Base-by-base conservation (phyloP, 1,284 basidiomycete species). In the Cystobasidiaceae sp. region DNA sequence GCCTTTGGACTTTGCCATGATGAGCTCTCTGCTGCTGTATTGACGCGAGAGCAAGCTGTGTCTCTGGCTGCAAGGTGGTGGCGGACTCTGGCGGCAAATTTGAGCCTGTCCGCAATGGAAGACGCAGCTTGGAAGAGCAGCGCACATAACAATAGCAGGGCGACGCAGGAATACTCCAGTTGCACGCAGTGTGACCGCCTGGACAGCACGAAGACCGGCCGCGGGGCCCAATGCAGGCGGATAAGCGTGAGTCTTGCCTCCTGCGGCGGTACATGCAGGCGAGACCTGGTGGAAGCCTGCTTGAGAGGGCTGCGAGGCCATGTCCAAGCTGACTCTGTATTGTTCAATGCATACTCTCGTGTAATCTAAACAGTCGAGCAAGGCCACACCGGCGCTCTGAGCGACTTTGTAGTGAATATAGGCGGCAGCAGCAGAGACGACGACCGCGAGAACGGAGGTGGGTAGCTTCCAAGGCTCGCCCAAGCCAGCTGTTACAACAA, bases 401-500 rank as follows among this genome's bases (percentile, higher is more conserved):
- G 46, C 32, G 60, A 52, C 32, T 62, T 62, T 43, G 34, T 62
- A 11, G 60, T 62, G 1, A 37, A 62, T 56, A 43, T 41, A 56
- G 27, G 54, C 37, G 45, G 41, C 41, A 44, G 54, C 48, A 37
- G 60, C 39, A 39, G 41, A 4, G 27, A 28, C 39, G 44, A 44
- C 25, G 60, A 62, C 60, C 34, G 60, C 28, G 48, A 51, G 15
- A 62, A 62, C 34, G 60, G 58, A 48, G 48, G 48, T 60, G 56
- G 44, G 45, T 6, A 8, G 21, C 17, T 50, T 17, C 21, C 28
- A 21, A 25, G 28, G 17, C 28, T 8, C 15, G n/a, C n/a, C n/a
- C n/a, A n/a, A n/a, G n/a, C n/a, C 51, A 74, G 79, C 21, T 78
- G 77, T 50, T 68, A 67, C 51, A 34, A 30, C 28, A 15, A 44